Evolutionary conservation across 495 filamentous ascomycete species (phyloP).

Genomic region (Letharia lupina): DNA sequence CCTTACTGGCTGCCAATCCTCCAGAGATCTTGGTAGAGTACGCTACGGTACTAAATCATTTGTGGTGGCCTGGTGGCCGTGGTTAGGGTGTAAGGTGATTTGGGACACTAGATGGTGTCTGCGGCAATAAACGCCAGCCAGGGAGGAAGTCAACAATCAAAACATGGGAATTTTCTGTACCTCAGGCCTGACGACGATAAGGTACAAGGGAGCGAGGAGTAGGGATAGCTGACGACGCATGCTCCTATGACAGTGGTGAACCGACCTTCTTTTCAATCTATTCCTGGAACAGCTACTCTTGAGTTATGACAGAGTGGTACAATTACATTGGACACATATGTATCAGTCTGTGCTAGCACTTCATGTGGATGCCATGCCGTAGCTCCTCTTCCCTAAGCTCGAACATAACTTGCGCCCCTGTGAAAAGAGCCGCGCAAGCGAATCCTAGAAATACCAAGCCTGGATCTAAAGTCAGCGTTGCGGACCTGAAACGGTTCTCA

Average conservation of each 20-base stretch:
- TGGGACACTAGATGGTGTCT: no score
- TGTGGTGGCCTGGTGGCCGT: no score
- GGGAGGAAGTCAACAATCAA: no score
- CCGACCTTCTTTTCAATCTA: neutral
- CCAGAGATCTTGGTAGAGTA: no score
- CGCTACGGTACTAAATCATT: no score
- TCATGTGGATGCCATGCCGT: conserved; percentile 73
- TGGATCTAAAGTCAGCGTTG: conserved; percentile 21
- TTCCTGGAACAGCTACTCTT: neutral
- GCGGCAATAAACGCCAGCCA: no score
- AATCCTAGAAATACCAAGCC: conserved; percentile 63
- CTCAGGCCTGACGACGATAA: neutral
- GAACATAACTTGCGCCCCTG: conserved; percentile 92
- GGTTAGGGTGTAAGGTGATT: no score
- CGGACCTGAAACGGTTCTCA: neutral
- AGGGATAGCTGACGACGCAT: neutral
- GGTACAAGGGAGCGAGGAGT: neutral
- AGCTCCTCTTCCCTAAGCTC: conserved; percentile 80
- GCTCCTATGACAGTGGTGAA: neutral
- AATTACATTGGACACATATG: neutral
- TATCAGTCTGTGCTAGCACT: conserved; percentile 49
- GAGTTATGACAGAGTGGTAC: neutral
- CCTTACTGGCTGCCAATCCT: no score
- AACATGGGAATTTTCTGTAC: no score
- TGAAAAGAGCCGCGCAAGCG: conserved; percentile 66